Evolutionary conservation across 257 asterid species (phyloP).

Genomic region (Capsicum baccatum): DNA sequence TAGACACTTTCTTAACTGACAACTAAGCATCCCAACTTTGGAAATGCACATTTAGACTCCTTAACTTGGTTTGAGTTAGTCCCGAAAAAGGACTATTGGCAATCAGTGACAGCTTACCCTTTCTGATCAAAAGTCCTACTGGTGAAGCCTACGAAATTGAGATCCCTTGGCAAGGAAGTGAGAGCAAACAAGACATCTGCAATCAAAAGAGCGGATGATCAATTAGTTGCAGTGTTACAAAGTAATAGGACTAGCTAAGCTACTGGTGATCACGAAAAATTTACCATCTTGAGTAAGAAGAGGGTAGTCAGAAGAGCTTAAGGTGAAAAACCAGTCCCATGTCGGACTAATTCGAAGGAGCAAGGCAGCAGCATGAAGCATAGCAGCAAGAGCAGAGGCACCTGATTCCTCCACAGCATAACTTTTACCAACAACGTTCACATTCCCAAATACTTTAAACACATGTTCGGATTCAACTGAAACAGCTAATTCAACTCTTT

Average conservation of each 20-base stretch:
- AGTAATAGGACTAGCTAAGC: too few species aligned
- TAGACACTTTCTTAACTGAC: too few species aligned
- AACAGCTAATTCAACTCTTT: slow-evolving; percentile 43
- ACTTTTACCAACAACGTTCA: slow-evolving; percentile 51
- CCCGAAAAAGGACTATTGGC: too few species aligned
- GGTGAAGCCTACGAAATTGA: slow-evolving; percentile 50
- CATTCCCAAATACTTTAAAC: slow-evolving; percentile 56
- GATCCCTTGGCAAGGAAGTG: slow-evolving; percentile 54
- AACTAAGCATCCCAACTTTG: too few species aligned
- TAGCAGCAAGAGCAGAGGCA: slow-evolving; percentile 59
- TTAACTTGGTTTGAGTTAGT: too few species aligned
- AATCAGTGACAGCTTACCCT: slow-evolving; percentile 36
- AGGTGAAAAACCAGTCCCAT: slow-evolving; percentile 67
- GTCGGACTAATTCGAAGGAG: slow-evolving; percentile 43
- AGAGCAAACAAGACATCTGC: slow-evolving; percentile 67
- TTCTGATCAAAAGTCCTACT: slow-evolving; percentile 33
- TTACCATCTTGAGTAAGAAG: slow-evolving; percentile 62
- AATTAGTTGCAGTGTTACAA: neutral
- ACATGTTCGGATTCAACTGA: slow-evolving; percentile 35
- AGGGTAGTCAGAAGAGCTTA: slow-evolving; percentile 62
- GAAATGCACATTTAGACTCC: too few species aligned
- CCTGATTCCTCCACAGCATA: slow-evolving; percentile 48
- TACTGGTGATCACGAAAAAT: neutral
- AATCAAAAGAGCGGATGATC: neutral
- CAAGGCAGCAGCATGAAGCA: slow-evolving; percentile 65